phyloP scores from a whole-genome alignment of 1,139 yeast genomes.

The Meyerozyma guilliermondii region DNA sequence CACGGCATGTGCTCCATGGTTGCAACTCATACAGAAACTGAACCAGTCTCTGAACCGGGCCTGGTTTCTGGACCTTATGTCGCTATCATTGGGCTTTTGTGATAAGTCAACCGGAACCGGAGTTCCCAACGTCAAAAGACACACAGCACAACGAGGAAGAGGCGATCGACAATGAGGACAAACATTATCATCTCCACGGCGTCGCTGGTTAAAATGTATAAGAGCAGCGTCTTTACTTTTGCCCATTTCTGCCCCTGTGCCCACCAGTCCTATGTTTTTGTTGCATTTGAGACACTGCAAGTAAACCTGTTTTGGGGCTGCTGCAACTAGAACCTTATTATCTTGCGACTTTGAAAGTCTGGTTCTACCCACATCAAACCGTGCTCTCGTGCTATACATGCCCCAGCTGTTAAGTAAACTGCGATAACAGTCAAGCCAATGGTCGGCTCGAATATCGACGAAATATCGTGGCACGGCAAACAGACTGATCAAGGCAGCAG shows the following conservation, averaged over 20 bases:
- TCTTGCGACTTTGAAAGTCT: slow-evolving; percentile 51
- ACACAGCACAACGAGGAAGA: slow-evolving; percentile 88
- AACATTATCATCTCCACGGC: slow-evolving; percentile 27
- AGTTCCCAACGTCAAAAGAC: slow-evolving; percentile 76
- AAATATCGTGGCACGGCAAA: slow-evolving; percentile 85
- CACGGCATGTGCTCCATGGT: slow-evolving; percentile 90
- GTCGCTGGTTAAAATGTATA: slow-evolving; percentile 32
- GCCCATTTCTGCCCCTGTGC: neutral
- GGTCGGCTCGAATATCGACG: slow-evolving; percentile 60
- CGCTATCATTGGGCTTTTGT: slow-evolving; percentile 13
- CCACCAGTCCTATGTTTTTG: slow-evolving; percentile 47
- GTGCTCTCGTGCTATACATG: slow-evolving; percentile 70
- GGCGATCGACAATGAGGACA: slow-evolving; percentile 89
- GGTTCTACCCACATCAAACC: slow-evolving; percentile 76
- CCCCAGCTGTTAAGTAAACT: slow-evolving; percentile 81
- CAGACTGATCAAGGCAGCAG: slow-evolving; percentile 77
- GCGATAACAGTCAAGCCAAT: slow-evolving; percentile 76
- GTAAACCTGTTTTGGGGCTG: slow-evolving; percentile 70
- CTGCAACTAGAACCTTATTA: slow-evolving; percentile 45
- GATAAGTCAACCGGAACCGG: slow-evolving; percentile 44
- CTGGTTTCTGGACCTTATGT: slow-evolving; percentile 11
- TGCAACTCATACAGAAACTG: slow-evolving; percentile 84
- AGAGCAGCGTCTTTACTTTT: slow-evolving; percentile 20
- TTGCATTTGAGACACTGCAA: slow-evolving; percentile 81
- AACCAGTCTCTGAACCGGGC: slow-evolving; percentile 65